phyloP scores from a whole-genome alignment of 2,329 filamentous ascomycete species.

The Alternaria consortialis region DNA sequence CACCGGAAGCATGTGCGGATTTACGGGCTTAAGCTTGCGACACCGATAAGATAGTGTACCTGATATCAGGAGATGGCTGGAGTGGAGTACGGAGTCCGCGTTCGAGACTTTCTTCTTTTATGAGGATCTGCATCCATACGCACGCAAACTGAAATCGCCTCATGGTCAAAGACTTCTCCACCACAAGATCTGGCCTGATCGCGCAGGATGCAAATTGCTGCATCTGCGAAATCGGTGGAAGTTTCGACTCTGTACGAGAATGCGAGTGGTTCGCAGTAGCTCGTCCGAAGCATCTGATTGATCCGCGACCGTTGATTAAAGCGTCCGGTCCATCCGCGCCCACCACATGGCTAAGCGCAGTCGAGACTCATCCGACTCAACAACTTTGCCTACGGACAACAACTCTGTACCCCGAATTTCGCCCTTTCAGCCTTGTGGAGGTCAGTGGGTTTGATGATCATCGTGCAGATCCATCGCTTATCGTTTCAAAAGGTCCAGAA shows the following conservation, averaged over 20 bases:
- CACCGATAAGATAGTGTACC: constrained; percentile 6
- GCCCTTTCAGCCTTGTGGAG: constrained; percentile 1
- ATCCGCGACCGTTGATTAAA: constrained; percentile 5
- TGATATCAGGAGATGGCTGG: constrained; percentile 6
- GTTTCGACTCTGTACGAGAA: background rate
- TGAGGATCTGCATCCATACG: constrained; percentile 13
- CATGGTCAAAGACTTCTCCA: constrained; percentile 8
- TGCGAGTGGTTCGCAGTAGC: constrained; percentile 8
- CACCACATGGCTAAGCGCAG: constrained; percentile 5
- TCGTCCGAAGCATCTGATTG: background rate
- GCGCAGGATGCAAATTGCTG: constrained; percentile 11
- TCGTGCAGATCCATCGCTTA: constrained; percentile 5
- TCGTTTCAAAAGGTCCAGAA: background rate
- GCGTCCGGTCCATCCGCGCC: constrained; percentile 2
- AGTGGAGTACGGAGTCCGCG: constrained; percentile 1
- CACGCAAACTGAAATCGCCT: background rate
- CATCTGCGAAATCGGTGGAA: background rate
- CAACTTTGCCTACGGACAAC: background rate
- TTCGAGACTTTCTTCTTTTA: constrained; percentile 13
- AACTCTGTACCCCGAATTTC: background rate
- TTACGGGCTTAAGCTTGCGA: constrained; percentile 5
- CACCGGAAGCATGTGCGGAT: background rate
- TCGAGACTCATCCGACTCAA: background rate
- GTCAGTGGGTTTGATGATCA: constrained; percentile 5
- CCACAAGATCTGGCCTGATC: constrained; percentile 13